Evolutionary conservation across 2,329 filamentous ascomycete genomes (phyloP), one percentile per base, ranked within the genome.

Genomic region (Aureobasidium lini): DNA sequence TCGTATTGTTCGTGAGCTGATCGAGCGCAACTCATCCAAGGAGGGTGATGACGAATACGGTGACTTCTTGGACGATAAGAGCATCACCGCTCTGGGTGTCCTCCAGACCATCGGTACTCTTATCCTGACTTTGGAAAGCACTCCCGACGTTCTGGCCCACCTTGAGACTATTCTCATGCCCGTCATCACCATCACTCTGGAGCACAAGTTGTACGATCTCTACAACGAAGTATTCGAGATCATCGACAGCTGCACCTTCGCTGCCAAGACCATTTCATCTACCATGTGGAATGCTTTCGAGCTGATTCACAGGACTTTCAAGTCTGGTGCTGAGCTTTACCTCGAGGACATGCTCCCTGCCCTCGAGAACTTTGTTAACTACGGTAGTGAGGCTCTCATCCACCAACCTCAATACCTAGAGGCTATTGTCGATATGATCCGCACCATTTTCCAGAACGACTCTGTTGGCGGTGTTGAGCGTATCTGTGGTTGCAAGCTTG

Each of bases 211-310:
- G 37, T 97, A 96, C 70, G 88, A 99, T 73, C 78, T 99, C 23
- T 99, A 96, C 75, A 99, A 97, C 71, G 94, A 99, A 72, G 85
- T 97, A 5, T 99, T 99, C 66, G 94, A 99, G 76, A 99, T 99
- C 67, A 95, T 99, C 67, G 94, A 99, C 73, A 96, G 91, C 80
- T 99, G 94, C 80, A 99, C 94, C 7, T 99, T 97, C 72, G 90
- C 94, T 10, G 93, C 94, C 63, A 99, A 97, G 80, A 84, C 84
- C 61, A 97, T 99, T 66, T 96, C 94, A 1, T 85, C 88, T 9
- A 95, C 90, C 43, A 99, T 99, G 94, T 99, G 94, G 94, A 87
- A 93, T 74, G 93, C 94, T 2, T 99, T 99, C 72, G 92, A 96
- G 76, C 82, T 97, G 46, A 95, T 99, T 64, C 93, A 97, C 76